phyloP scores from a whole-genome alignment of 139 green algal species.

The Closterium sp. region DNA sequence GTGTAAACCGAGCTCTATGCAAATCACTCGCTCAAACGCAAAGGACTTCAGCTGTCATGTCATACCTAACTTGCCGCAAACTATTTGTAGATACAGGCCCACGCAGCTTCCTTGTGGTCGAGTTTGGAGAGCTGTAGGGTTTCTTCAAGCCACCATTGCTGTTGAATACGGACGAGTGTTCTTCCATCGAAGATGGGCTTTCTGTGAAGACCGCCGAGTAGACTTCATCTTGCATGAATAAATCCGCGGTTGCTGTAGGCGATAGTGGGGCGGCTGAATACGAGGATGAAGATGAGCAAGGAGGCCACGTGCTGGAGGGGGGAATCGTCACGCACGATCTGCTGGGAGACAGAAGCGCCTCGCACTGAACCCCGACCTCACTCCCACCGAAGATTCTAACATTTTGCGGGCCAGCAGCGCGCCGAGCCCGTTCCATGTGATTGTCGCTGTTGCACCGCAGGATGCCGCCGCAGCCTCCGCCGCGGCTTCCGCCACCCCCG shows the following conservation, averaged over 20 bases:
- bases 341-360: not conserved
- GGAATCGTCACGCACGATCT: not conserved
- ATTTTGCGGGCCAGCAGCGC: not conserved
- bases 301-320: not conserved
- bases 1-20: too few species aligned
- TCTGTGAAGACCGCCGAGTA: not conserved
- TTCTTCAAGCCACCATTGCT: not conserved
- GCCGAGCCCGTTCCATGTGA: not conserved
- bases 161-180: not conserved
- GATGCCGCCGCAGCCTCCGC: too few species aligned
- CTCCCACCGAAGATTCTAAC: not conserved
- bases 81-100: not conserved
- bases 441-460: not conserved
- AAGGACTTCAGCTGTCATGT: too few species aligned
- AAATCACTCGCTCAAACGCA: too few species aligned
- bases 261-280: not conserved
- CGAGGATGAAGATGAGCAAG: not conserved
- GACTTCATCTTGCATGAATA: not conserved
- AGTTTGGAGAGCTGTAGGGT: not conserved
- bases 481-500: not conserved
- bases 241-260: not conserved
- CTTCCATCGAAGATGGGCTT: not conserved
- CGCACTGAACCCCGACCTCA: not conserved
- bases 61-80: too few species aligned
- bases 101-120: not conserved